Conservation (phyloP, 305 asterid genomes). For the Striga hermonthica region DNA sequence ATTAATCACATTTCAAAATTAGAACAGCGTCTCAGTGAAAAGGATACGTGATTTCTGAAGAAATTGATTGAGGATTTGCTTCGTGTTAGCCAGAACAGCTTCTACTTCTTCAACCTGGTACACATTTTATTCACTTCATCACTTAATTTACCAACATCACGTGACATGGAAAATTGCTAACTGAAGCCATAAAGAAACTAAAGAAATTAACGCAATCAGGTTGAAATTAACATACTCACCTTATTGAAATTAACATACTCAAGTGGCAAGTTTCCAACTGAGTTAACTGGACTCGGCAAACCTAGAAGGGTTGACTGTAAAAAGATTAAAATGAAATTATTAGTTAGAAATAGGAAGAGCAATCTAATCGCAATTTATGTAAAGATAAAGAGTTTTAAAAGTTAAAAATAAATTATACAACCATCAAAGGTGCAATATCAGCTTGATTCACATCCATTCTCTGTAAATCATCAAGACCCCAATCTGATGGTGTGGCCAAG, state of each 20-base stretch:
- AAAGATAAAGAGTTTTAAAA: constrained; percentile 27
- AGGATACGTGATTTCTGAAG: constrained; percentile 90
- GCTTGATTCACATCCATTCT: constrained; percentile 98
- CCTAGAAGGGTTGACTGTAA: constrained; percentile 94
- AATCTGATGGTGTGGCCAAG: constrained; percentile 77
- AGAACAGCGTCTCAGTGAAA: constrained; percentile 22
- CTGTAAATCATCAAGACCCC: constrained; percentile 90
- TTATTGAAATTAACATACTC: constrained; percentile 60
- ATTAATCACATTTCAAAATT: constrained; percentile 15
- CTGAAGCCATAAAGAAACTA: constrained; percentile 15
- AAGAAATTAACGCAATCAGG: constrained; percentile 9
- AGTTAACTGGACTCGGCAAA: constrained; percentile 88
- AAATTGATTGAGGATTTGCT: constrained; percentile 86
- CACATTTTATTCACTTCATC: constrained; percentile 28
- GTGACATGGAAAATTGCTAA: constrained; percentile 21
- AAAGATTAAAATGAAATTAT: constrained; percentile 31
- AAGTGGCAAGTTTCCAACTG: constrained; percentile 92
- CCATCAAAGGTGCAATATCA: constrained; percentile 97
- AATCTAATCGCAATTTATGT: constrained; percentile 22
- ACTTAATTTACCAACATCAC: constrained; percentile 26
- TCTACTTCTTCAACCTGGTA: constrained; percentile 79
- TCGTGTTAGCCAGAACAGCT: constrained; percentile 87
- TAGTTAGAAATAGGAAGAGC: constrained; percentile 25
- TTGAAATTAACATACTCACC: constrained; percentile 43
- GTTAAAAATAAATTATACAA: constrained; percentile 37